phyloP scores from a whole-genome alignment of 306 rosid species.

The Lupinus albus region DNA sequence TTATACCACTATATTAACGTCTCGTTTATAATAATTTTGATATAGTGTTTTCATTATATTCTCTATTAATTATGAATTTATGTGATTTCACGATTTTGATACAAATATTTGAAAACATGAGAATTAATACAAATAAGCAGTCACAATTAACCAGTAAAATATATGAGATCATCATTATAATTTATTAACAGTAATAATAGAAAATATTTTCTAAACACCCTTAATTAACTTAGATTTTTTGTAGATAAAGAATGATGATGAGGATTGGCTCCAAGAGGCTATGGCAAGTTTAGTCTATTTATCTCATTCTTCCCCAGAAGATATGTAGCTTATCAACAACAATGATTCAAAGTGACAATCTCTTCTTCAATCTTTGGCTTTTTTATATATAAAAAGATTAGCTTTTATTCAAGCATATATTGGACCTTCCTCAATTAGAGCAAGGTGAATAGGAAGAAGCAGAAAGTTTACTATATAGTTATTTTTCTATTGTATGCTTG shows the following conservation, averaged over 20 bases:
- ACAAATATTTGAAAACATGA: too few species aligned
- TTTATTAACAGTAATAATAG: too few species aligned
- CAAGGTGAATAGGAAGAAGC: slow-evolving; percentile 29
- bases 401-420: slow-evolving; percentile 26
- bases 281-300: slow-evolving; percentile 65
- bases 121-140: too few species aligned
- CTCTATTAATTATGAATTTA: too few species aligned
- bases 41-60: too few species aligned
- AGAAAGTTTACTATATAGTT: slow-evolving; percentile 16
- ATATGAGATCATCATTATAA: too few species aligned
- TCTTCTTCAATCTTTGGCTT: neutral
- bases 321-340: slow-evolving; percentile 35
- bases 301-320: slow-evolving; percentile 58
- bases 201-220: too few species aligned
- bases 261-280: slow-evolving; percentile 86
- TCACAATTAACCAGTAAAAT: too few species aligned
- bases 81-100: too few species aligned
- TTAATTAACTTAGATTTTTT: neutral
- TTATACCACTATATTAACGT: too few species aligned
- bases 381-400: neutral
- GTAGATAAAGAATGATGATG: slow-evolving; percentile 75
- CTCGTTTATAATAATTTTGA: too few species aligned
- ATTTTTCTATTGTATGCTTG: slow-evolving; percentile 26
- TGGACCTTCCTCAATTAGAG: slow-evolving; percentile 29
- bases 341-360: slow-evolving; percentile 28